Base-by-base conservation (phyloP, 768 basidiomycete species). In the Tylopilus plumbeoviolaceoides region DNA sequence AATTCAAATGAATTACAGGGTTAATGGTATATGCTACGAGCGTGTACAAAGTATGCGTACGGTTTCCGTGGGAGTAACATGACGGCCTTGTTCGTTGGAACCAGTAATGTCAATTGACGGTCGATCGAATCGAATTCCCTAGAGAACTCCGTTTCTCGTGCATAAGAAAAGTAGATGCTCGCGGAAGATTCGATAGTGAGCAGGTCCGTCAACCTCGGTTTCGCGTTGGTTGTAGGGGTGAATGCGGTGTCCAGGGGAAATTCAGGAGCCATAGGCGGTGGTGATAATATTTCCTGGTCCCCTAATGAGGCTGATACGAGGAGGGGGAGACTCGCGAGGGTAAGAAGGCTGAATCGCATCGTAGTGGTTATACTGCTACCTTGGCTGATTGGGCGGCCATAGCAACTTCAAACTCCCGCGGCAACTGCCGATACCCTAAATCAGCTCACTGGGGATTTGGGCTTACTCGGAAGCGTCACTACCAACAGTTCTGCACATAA, bases 11-110 rank as follows among this genome's bases (percentile, higher is more conserved):
- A 30, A 23, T 23, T 23, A 23, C 23, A 23, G 23, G 5, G 10
- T 44, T 4, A 30, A 12, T 2, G 21, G 11, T 1, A 10, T n/a
- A 30, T 10, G 25, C 6, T 18, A 17, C 9, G 15, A 12, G 5
- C 18, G 14, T n/a, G 38, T 1, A 14, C 25, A 38, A 14, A 25
- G 9, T 1, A 1, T 28, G 75, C 88, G 71, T 70, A 94, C 89
- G 92, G 92, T 70, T 94, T 93, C 62, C 83, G 73, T 3, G 83
- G 67, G 48, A 93, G 72, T 5, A 84, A 84, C 81, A 92, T 90
- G 15, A 94, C 82, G 9, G 91, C 92, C 67, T 86, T 89, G 69
- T 95, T 94, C 23, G 87, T 89, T 1, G 92, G 92, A 5, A 85
- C 91, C 40, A 95, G 76, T 10, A 95, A 48, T 0, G 91, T 91